Conservation (phyloP, 2,329 filamentous ascomycete genomes). For the Ampelomyces quisqualis region DNA sequence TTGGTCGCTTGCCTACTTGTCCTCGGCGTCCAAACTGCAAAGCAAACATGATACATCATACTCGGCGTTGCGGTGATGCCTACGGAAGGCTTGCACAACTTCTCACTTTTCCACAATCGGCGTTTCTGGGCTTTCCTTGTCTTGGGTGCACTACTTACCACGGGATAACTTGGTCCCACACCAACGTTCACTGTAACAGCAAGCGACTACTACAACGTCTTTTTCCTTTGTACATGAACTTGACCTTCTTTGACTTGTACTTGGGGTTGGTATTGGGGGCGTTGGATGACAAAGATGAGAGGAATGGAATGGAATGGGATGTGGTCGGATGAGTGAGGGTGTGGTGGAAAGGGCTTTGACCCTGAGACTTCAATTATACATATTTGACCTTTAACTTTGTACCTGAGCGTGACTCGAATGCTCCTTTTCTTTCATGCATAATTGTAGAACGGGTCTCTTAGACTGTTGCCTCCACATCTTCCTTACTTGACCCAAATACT, state of each 20-base stretch:
- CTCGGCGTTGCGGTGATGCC: constrained; percentile 6
- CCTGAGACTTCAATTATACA: constrained; percentile 37
- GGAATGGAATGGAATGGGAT: not conserved
- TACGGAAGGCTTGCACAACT: constrained; percentile 2
- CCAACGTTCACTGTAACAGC: constrained; percentile 22
- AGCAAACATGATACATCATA: constrained; percentile 4
- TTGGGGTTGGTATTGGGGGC: constrained; percentile 7
- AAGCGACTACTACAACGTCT: constrained; percentile 8
- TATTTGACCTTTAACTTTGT: constrained; percentile 29
- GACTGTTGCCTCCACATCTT: not conserved
- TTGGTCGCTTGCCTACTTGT: not conserved
- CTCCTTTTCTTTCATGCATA: not conserved
- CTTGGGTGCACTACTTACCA: not conserved
- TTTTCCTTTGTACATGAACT: constrained; percentile 25
- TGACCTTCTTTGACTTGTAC: constrained; percentile 11
- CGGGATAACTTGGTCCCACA: too few relatives aligned
- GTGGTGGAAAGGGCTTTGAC: too few relatives aligned
- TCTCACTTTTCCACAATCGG: not conserved
- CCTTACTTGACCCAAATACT: constrained; percentile 32
- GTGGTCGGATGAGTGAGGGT: too few relatives aligned
- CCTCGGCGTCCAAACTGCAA: constrained; percentile 1
- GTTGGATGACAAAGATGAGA: constrained; percentile 12
- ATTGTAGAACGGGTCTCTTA: constrained; percentile 18
- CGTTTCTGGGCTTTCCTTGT: not conserved
- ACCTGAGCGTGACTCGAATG: too few relatives aligned